Conservation (phyloP, 2,329 filamentous ascomycete genomes). For the Shiraia sp. region DNA sequence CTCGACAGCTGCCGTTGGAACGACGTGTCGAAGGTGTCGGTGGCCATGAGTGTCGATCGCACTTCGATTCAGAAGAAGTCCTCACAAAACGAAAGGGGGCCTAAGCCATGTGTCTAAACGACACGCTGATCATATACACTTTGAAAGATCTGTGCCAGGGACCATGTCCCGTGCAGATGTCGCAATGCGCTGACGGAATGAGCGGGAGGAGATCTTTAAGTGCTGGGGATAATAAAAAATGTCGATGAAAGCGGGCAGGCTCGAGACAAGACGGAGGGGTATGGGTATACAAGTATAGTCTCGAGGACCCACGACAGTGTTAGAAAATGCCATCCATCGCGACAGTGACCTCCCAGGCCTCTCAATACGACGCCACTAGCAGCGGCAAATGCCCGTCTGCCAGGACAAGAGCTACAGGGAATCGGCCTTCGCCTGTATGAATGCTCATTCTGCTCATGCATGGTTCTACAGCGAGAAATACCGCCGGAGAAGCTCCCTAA, state of each 20-base stretch:
- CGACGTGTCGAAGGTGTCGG: slow-evolving; percentile 17
- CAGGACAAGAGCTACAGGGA: too few species aligned
- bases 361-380: too few species aligned
- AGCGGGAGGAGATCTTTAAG: background rate
- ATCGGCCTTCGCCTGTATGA: too few species aligned
- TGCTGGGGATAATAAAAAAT: background rate
- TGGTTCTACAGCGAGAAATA: too few species aligned
- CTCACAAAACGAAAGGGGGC: background rate
- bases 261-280: background rate
- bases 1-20: slow-evolving; percentile 23
- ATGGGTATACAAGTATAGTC: background rate
- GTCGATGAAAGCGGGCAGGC: background rate
- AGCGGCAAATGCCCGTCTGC: too few species aligned
- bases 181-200: background rate
- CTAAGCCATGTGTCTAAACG: background rate
- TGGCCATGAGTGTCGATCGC: slow-evolving; percentile 8
- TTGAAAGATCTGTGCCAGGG: background rate
- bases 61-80: background rate
- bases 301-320: too few species aligned
- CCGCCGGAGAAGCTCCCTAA: background rate
- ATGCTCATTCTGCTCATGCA: too few species aligned
- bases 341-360: too few species aligned
- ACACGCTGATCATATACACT: slow-evolving; percentile 2
- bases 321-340: too few species aligned
- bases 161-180: slow-evolving; percentile 1